These are phyloP conservation scores for Cephalotrichum gorgonifer DNA, from an alignment of 2,329 filamentous ascomycete species.

Conservation along the genomic window DNA sequence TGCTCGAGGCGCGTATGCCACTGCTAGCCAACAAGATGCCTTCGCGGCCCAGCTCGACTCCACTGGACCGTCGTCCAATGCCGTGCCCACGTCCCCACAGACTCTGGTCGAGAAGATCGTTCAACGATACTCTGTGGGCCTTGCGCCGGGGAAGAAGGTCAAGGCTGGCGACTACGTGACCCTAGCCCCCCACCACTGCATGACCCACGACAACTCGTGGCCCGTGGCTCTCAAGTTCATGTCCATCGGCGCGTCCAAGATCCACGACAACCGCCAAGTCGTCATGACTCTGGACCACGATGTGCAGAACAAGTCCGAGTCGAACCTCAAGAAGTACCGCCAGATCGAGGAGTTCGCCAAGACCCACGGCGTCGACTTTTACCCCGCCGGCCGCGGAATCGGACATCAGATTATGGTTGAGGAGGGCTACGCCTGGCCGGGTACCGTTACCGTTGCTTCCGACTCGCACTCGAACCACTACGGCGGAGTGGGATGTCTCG, in stretches of 20 bases:
- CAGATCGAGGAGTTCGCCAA: constrained; percentile 75
- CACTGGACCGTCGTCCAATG: not conserved
- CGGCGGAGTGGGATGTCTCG: constrained; percentile 65
- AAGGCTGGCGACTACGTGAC: constrained; percentile 76
- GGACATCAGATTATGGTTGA: constrained; percentile 86
- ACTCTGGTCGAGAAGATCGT: constrained; percentile 91
- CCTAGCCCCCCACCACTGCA: constrained; percentile 26
- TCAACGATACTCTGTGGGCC: constrained; percentile 67
- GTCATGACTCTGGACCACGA: constrained; percentile 72
- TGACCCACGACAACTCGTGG: constrained; percentile 53
- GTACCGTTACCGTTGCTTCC: constrained; percentile 69
- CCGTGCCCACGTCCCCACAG: constrained; percentile 22
- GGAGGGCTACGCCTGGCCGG: constrained; percentile 65
- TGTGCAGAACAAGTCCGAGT: constrained; percentile 69
- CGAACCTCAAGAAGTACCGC: constrained; percentile 73
- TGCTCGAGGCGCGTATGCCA: not conserved
- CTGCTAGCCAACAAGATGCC: not conserved
- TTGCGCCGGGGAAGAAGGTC: constrained; percentile 66
- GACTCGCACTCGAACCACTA: constrained; percentile 78
- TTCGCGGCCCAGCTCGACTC: not conserved
- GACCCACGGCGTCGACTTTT: constrained; percentile 68
- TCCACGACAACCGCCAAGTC: constrained; percentile 41
- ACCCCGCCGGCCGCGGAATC: constrained; percentile 67
- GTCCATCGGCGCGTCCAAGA: constrained; percentile 63
- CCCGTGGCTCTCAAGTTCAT: constrained; percentile 68